These are phyloP conservation scores for Porphyrellus cyaneotinctus DNA, from an alignment of 768 basidiomycete species.

Conservation along the genomic window DNA sequence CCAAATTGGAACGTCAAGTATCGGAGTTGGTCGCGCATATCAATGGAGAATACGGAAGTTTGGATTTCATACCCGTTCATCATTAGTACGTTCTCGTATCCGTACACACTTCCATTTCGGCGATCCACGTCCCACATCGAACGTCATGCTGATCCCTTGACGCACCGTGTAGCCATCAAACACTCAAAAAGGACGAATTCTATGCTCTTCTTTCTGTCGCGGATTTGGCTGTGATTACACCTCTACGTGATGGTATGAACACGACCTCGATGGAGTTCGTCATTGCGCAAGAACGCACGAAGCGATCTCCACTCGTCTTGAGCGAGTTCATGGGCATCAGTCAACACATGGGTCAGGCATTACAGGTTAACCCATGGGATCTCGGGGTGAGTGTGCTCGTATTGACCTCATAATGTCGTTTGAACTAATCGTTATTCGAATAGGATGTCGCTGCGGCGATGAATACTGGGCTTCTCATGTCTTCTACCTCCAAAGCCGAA, in stretches of 20 bases:
- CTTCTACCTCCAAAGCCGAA: slow-evolving; percentile 61
- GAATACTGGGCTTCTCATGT: slow-evolving; percentile 83
- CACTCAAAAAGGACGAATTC: slow-evolving; percentile 96
- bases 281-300: slow-evolving; percentile 84
- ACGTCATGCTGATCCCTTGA: not conserved
- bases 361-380: slow-evolving; percentile 96
- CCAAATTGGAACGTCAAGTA: slow-evolving; percentile 89
- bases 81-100: slow-evolving; percentile 76
- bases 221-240: slow-evolving; percentile 92
- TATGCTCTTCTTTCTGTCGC: slow-evolving; percentile 92
- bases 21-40: slow-evolving; percentile 93
- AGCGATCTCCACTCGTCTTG: slow-evolving; percentile 81
- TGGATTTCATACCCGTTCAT: slow-evolving; percentile 96
- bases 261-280: slow-evolving; percentile 98
- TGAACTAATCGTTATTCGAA: not conserved
- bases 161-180: slow-evolving; percentile 72
- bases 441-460: slow-evolving; percentile 89
- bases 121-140: not conserved
- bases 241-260: slow-evolving; percentile 97
- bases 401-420: not conserved
- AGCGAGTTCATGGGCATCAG: slow-evolving; percentile 99
- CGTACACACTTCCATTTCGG: not conserved
- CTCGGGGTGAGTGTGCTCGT: slow-evolving; percentile 56
- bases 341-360: slow-evolving; percentile 82
- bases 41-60: slow-evolving; percentile 90